Evolutionary conservation across 2,329 filamentous ascomycete genomes (phyloP).

Genomic region (Rugonectria rugulosa): DNA sequence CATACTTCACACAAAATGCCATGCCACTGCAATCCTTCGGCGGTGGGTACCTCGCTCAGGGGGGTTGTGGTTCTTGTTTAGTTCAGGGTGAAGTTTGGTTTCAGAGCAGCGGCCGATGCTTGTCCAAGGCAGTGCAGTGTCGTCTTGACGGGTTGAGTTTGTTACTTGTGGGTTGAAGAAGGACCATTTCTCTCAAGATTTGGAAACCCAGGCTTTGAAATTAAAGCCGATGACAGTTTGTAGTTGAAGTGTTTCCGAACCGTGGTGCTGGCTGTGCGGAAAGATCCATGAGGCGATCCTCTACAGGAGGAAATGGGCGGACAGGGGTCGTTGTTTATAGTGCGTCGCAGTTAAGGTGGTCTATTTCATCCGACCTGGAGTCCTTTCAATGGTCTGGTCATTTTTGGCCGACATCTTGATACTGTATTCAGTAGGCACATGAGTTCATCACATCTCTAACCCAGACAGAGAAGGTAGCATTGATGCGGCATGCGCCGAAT

Average conservation of each 20-base stretch:
- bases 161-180: too few relatives aligned
- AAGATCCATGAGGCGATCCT: background rate
- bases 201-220: too few relatives aligned
- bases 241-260: too few relatives aligned
- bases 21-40: constrained; percentile 12
- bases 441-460: too few relatives aligned
- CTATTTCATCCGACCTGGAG: background rate
- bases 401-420: too few relatives aligned
- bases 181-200: too few relatives aligned
- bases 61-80: background rate
- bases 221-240: too few relatives aligned
- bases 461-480: background rate
- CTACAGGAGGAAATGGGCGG: background rate
- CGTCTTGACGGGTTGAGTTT: too few relatives aligned
- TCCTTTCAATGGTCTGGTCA: background rate
- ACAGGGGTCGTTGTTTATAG: background rate
- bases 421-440: too few relatives aligned
- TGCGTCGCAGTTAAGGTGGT: constrained; percentile 10
- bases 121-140: too few relatives aligned
- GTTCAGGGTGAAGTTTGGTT: constrained; percentile 1
- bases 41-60: constrained; percentile 8
- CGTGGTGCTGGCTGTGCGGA: too few relatives aligned
- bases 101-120: constrained; percentile 8
- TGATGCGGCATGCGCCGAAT: background rate
- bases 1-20: background rate